Evolutionary conservation across 768 basidiomycete species (phyloP).

Genomic region (Boletellus ananas): DNA sequence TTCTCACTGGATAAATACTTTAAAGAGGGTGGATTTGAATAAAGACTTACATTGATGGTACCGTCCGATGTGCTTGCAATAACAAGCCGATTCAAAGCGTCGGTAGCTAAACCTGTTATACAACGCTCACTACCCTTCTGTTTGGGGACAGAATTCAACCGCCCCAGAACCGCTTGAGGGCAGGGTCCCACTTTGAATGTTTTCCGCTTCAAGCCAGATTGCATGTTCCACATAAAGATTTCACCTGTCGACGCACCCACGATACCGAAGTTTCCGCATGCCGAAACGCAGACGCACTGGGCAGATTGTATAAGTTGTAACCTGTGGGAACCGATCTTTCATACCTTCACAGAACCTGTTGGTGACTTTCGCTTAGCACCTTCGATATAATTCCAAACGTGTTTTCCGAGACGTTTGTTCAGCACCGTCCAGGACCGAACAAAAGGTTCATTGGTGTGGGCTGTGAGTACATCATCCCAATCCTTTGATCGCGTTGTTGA

Average conservation of each 20-base stretch:
- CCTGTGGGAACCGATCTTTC: neutral
- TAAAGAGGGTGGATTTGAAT: neutral
- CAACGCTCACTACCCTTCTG: slow-evolving; percentile 45
- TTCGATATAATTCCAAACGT: slow-evolving; percentile 59
- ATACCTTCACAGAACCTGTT: slow-evolving; percentile 71
- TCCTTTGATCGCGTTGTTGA: slow-evolving; percentile 83
- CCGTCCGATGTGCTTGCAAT: slow-evolving; percentile 89
- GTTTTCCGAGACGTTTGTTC: slow-evolving; percentile 77
- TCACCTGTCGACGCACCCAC: slow-evolving; percentile 77
- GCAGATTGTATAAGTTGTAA: neutral
- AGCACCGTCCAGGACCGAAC: slow-evolving; percentile 87
- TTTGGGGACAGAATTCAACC: slow-evolving; percentile 40
- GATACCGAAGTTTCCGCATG: slow-evolving; percentile 94
- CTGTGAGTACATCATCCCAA: slow-evolving; percentile 97
- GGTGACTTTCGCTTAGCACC: slow-evolving; percentile 43
- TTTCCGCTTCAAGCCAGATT: slow-evolving; percentile 84
- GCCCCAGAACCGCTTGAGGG: slow-evolving; percentile 50
- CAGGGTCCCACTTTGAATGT: slow-evolving; percentile 65
- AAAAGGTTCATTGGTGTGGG: slow-evolving; percentile 76
- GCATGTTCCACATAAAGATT: slow-evolving; percentile 95
- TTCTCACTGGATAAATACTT: neutral
- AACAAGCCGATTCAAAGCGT: slow-evolving; percentile 76
- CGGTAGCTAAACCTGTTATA: slow-evolving; percentile 81
- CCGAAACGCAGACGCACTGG: slow-evolving; percentile 82
- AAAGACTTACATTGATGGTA: slow-evolving; percentile 69